phyloP scores from a whole-genome alignment of 1,284 basidiomycete genomes.

The Marasmius fiardii region DNA sequence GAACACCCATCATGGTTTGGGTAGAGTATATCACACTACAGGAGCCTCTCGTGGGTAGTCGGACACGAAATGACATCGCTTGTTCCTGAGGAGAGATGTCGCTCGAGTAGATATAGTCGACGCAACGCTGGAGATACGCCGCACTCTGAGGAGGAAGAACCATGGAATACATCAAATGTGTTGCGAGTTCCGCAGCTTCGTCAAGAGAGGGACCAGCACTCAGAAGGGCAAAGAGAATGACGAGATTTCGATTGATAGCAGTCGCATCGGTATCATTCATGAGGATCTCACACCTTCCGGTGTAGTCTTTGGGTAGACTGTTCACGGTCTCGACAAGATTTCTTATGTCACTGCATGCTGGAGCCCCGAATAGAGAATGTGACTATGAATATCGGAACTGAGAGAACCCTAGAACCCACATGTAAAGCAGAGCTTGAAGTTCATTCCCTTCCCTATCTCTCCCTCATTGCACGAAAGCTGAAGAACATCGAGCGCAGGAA shows the following conservation, averaged over 20 bases:
- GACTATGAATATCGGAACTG: neutral
- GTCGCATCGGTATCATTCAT: slow-evolving; percentile 21
- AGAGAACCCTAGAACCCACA: slow-evolving; percentile 2
- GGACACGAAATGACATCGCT: slow-evolving; percentile 32
- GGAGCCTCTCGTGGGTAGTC: slow-evolving; percentile 30
- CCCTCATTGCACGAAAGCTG: slow-evolving; percentile 13
- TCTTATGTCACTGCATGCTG: slow-evolving; percentile 21
- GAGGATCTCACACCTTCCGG: slow-evolving; percentile 21
- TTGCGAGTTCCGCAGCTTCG: slow-evolving; percentile 22
- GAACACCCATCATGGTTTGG: slow-evolving; percentile 31
- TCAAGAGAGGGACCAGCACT: slow-evolving; percentile 18
- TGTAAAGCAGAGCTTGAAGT: slow-evolving; percentile 16
- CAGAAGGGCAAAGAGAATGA: slow-evolving; percentile 22
- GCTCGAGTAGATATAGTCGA: slow-evolving; percentile 29
- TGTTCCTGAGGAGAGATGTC: slow-evolving; percentile 17
- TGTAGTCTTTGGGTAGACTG: slow-evolving; percentile 20
- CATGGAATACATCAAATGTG: slow-evolving; percentile 25
- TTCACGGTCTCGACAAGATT: slow-evolving; percentile 25
- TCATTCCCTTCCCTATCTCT: neutral
- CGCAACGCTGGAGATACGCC: slow-evolving; percentile 15
- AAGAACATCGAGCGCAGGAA: slow-evolving; percentile 14
- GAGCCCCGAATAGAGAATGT: neutral
- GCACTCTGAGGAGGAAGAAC: slow-evolving; percentile 15
- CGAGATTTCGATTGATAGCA: slow-evolving; percentile 20
- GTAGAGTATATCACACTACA: slow-evolving; percentile 30